Evolutionary conservation across 768 basidiomycete genomes (phyloP).

Genomic region (Auricularia auricula-judae): DNA sequence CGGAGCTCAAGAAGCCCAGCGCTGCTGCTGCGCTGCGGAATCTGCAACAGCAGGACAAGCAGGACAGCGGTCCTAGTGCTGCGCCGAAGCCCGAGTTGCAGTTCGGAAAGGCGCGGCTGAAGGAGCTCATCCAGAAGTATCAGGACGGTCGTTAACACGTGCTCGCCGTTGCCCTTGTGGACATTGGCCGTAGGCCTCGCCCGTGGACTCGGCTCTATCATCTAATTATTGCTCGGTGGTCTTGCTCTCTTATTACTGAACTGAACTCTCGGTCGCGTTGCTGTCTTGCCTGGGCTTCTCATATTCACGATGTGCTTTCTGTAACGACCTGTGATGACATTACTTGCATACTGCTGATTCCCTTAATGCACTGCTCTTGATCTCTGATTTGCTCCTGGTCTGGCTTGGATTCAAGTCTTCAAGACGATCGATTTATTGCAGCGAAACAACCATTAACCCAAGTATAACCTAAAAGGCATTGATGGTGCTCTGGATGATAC

Average conservation of each 20-base stretch:
- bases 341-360: background rate
- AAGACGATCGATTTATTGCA: too few relatives aligned
- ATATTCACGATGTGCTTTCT: background rate
- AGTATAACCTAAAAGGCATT: background rate
- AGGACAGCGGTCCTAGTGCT: background rate
- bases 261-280: background rate
- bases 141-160: slow-evolving; percentile 23
- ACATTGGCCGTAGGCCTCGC: background rate
- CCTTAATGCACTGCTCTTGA: too few relatives aligned
- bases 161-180: background rate
- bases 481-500: background rate
- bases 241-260: background rate
- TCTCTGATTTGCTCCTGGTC: too few relatives aligned
- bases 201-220: background rate
- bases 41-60: background rate
- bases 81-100: slow-evolving; percentile 34
- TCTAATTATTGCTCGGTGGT: background rate
- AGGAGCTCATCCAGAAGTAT: slow-evolving; percentile 76
- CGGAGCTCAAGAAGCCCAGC: slow-evolving; percentile 2
- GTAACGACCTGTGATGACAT: background rate
- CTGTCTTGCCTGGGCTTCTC: background rate
- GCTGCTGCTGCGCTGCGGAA: background rate
- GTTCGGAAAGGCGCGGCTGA: slow-evolving; percentile 66
- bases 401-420: too few relatives aligned
- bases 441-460: too few relatives aligned